A percentile compares a stretch with the other conserved stretches of the same genome.
Conservation (phyloP, 345 rosid genomes). For the Geranium rotundifolium region DNA sequence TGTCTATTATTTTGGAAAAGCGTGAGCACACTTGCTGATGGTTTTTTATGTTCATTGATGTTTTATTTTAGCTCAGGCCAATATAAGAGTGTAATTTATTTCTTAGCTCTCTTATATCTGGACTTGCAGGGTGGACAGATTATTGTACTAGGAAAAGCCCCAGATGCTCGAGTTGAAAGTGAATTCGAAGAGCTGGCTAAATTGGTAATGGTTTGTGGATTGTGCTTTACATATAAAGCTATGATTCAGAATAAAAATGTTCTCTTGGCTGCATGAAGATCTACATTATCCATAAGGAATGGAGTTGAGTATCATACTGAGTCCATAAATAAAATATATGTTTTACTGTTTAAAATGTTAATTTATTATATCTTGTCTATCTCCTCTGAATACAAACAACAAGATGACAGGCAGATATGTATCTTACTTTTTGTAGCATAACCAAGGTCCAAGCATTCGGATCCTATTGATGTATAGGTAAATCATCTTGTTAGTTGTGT, state of each 20-base stretch:
- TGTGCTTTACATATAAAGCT: background rate
- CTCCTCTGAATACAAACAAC: background rate
- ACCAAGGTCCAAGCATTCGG: slow-evolving; percentile 29
- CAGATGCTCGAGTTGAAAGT: slow-evolving; percentile 30
- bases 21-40: background rate
- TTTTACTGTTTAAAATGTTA: background rate
- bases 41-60: background rate
- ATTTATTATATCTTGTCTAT: background rate
- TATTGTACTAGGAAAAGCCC: slow-evolving; percentile 44
- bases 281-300: too few relatives aligned
- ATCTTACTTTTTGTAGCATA: slow-evolving; percentile 26
- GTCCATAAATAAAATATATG: background rate
- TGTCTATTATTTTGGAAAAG: background rate
- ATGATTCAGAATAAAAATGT: background rate
- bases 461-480: slow-evolving; percentile 45
- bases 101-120: background rate
- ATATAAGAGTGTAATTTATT: too few relatives aligned
- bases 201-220: slow-evolving; percentile 22
- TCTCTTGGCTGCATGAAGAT: background rate
- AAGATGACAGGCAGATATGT: background rate
- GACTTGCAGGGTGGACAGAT: slow-evolving; percentile 45
- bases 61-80: too few relatives aligned
- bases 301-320: too few relatives aligned
- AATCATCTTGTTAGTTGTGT: slow-evolving; percentile 4
- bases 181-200: slow-evolving; percentile 41